Base-by-base conservation (phyloP, 1,284 basidiomycete species). In the Boletellus sp. region DNA sequence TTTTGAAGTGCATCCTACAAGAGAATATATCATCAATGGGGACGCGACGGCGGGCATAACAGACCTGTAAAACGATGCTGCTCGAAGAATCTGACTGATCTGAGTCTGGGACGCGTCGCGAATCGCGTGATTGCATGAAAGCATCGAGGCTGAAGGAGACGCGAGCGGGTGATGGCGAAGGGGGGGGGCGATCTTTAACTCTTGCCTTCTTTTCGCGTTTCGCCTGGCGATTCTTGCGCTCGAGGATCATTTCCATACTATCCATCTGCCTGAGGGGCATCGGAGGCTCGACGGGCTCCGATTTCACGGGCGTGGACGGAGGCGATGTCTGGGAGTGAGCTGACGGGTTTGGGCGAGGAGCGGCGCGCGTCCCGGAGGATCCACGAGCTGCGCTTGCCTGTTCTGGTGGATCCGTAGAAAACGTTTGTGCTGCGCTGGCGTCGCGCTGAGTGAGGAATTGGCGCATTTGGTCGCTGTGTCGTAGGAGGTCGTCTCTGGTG, bases 191-290 rank as follows among this genome's bases (percentile, higher is more conserved):
- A 58, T 80, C 77, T 53, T 73, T 72, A 43, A 69, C 72, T 53
- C 71, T 73, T 45, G 69, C 71, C 64, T 74, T 80, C 62, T 75
- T 80, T 46, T 78, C 79, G 53, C 68, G 78, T 60, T 74, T 78
- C 52, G 70, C 78, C 54, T 77, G 78, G 57, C 66, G 68, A 51
- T 79, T 79, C 69, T 85, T 83, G 41, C 81, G 77, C 64, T 89
- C 86, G 53, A 89, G 76, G 22, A 89, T 79, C 67, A 79, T 71
- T 57, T 89, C 83, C 86, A 89, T 89, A 60, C 76, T 85, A 55
- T 83, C 82, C 64, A 79, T 78, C 28, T 76, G 80, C 19, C 82
- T 78, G n/a, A 72, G 62, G 13, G 79, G 77, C 37, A 78, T 64
- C 37, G 69, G 51, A 19, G 62, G 62, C 49, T 86, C 83, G 39